Evolutionary conservation across 228 moss, liverwort and hornwort genomes (phyloP).

Genomic region (Sphagnum magellanicum): DNA sequence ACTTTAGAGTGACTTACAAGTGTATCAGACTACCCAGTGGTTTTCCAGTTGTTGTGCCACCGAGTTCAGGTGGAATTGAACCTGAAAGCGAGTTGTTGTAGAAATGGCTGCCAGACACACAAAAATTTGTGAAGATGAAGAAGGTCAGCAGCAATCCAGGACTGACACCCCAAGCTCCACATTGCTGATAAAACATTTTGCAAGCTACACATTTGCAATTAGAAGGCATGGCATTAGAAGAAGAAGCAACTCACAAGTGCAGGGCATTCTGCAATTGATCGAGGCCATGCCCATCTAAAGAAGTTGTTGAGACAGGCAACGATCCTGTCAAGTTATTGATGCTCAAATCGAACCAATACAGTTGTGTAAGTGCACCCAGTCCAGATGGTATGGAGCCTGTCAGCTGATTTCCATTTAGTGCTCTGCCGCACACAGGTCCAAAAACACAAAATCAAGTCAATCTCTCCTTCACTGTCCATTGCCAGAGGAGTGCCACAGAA

Average conservation of each 20-base stretch:
- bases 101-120: conserved; percentile 55
- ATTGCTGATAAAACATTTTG: background rate
- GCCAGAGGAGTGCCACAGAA: background rate
- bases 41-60: conserved; percentile 13
- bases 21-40: conserved; percentile 32
- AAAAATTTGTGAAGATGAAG: too few species aligned
- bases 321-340: conserved; percentile 36
- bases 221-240: background rate
- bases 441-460: too few species aligned
- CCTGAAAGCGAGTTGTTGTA: conserved; percentile 63
- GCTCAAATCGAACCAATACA: conserved; percentile 74
- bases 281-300: conserved; percentile 25
- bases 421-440: conserved; percentile 27
- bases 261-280: conserved; percentile 25
- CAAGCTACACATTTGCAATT: background rate
- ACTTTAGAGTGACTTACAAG: conserved; percentile 35
- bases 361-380: conserved; percentile 29
- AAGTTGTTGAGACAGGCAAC: conserved; percentile 48
- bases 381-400: conserved; percentile 27
- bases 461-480: too few species aligned
- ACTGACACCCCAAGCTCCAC: background rate
- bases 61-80: conserved; percentile 37
- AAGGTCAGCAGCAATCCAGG: background rate
- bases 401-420: conserved; percentile 49
- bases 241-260: conserved; percentile 57